Evolutionary conservation across 2,329 filamentous ascomycete species (phyloP), one percentile per base, ranked within the genome.

Genomic region (Arthrobotrys pseudoclavata): DNA sequence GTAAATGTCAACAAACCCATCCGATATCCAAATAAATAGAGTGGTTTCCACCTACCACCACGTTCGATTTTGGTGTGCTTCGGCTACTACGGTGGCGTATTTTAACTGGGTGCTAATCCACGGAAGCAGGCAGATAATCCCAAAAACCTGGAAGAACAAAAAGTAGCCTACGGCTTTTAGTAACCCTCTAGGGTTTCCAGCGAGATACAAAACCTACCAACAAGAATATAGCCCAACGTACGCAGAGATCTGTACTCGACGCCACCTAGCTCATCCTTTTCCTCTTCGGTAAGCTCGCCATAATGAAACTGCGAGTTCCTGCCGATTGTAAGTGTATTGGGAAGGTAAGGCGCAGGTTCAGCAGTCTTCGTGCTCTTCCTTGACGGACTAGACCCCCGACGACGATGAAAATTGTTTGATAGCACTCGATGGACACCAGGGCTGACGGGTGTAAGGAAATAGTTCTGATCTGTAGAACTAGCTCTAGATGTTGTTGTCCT

Each of bases 201-300:
- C 53, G 9, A 13, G 15, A 12, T n/a, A 22, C 2, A 13, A 10
- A 50, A 62, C 83, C 79, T 79, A 83, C 82, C 82, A 2, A 92
- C 87, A 20, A 98, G 86, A 31, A 98, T 90, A 29, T 93, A 83
- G 0, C 92, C 92, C 57, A 99, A 85, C 1, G 93, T 93, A 83
- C 97, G 96, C 76, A 99, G 84, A 0, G 95, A 92, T 4, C 96
- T 91, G 82, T 99, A 99, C 83, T 99, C 96, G 79, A 99, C 97
- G 20, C 96, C 96, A 10, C 96, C 96, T 1, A 99, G 85, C 84
- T 99, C 96, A 82, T 99, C 94, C 80, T 96, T 89, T 84, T 99
- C 94, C 79, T 96, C 93, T 80, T 97, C 91, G 0, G 91, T 92
- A 79, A 99, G 84, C 80, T 94, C 93, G 24, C 62, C 68, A 45